Percentiles rank a stretch among this genome's conserved stretches.
These are phyloP conservation scores for Solanum hybrid DNA, from an alignment of 305 asterid genomes.

Conservation along the genomic window DNA sequence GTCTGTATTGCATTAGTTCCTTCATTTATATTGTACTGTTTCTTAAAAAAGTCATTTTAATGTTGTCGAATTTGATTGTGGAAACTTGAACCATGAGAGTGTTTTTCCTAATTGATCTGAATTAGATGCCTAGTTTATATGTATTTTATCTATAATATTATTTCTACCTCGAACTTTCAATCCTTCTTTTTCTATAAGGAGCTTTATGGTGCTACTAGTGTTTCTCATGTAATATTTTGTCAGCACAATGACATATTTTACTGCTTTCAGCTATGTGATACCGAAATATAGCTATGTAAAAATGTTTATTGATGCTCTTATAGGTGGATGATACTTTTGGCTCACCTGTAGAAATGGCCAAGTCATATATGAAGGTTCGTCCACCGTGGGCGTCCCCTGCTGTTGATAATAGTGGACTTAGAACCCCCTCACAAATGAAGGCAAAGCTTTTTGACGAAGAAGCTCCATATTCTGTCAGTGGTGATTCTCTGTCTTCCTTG, in stretches of 20 bases:
- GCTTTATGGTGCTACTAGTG: not conserved
- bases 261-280: slow-evolving; percentile 13
- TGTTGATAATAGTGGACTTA: slow-evolving; percentile 27
- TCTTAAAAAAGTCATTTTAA: not conserved
- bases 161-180: not conserved
- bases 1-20: not conserved
- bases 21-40: not conserved
- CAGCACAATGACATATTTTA: not conserved
- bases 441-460: slow-evolving; percentile 43
- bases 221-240: not conserved
- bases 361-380: slow-evolving; percentile 63
- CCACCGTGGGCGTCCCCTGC: slow-evolving; percentile 72
- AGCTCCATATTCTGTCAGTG: slow-evolving; percentile 33
- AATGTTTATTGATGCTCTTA: slow-evolving; percentile 8
- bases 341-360: slow-evolving; percentile 76
- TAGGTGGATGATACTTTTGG: slow-evolving; percentile 52
- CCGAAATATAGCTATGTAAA: not conserved
- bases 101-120: not conserved
- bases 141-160: not conserved
- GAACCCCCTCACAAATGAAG: slow-evolving; percentile 40
- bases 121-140: not conserved
- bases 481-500: slow-evolving; percentile 38
- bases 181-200: not conserved
- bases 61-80: not conserved
- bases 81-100: not conserved